A percentile compares a stretch with the other conserved stretches of the same genome.
These are phyloP conservation scores for Eurotiales sp. DNA, from an alignment of 2,329 filamentous ascomycete species.

Conservation along the genomic window DNA sequence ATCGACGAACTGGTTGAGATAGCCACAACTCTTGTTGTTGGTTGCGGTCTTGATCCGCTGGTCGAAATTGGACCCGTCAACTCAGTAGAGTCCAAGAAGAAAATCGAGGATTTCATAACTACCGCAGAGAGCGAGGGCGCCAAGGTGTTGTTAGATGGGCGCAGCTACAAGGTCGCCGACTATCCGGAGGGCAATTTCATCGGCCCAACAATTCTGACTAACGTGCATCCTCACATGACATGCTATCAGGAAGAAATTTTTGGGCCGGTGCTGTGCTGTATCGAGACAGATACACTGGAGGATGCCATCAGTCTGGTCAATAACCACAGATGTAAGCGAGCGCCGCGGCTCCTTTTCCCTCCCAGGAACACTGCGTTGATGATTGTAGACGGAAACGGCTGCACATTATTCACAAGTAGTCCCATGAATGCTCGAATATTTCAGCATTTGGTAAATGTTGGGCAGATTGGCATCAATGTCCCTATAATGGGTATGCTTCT, in stretches of 20 bases:
- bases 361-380: too few relatives aligned
- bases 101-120: slow-evolving; percentile 14
- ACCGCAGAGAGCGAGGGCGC: slow-evolving; percentile 11
- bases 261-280: slow-evolving; percentile 61
- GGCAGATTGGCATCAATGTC: slow-evolving; percentile 64
- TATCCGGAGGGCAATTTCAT: not conserved
- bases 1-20: slow-evolving; percentile 60
- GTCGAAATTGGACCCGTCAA: slow-evolving; percentile 4
- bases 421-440: not conserved
- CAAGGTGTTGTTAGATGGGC: slow-evolving; percentile 10
- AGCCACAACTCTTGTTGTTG: too few relatives aligned
- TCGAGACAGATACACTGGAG: slow-evolving; percentile 58
- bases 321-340: too few relatives aligned
- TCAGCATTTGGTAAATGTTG: slow-evolving; percentile 54
- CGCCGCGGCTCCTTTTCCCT: too few relatives aligned
- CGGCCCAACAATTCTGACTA: slow-evolving; percentile 62
- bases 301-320: slow-evolving; percentile 51
- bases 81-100: slow-evolving; percentile 2
- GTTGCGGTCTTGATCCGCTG: slow-evolving; percentile 58
- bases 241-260: slow-evolving; percentile 67
- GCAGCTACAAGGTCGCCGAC: slow-evolving; percentile 9
- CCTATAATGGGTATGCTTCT: too few relatives aligned
- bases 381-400: slow-evolving; percentile 65
- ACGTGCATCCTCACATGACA: slow-evolving; percentile 62
- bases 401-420: slow-evolving; percentile 51